Conservation (phyloP, 1,139 yeast genomes). For the Kurtzmaniella quercitrusa region DNA sequence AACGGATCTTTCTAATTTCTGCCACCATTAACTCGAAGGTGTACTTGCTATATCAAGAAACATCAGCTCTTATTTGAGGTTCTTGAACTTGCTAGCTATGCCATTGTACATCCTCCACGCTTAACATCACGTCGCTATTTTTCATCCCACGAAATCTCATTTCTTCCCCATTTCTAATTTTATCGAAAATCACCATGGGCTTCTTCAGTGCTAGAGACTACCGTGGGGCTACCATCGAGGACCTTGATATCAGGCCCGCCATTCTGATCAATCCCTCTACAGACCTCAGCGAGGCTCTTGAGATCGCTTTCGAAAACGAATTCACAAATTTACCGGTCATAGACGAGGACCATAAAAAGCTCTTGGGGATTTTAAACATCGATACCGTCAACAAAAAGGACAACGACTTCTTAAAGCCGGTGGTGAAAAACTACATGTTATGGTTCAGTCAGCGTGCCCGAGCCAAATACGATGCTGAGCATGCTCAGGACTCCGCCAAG, state of each 20-base stretch:
- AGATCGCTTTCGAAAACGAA: conserved; percentile 51
- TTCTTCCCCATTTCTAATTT: too few species aligned
- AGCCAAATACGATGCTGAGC: conserved; percentile 23
- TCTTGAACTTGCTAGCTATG: too few species aligned
- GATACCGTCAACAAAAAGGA: conserved; percentile 33
- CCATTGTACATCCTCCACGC: too few species aligned
- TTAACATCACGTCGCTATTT: too few species aligned
- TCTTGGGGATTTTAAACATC: conserved; percentile 55
- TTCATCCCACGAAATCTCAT: too few species aligned
- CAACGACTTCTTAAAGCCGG: conserved; percentile 22
- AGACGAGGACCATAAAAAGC: conserved; percentile 42
- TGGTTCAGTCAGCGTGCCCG: conserved; percentile 42
- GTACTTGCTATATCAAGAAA: too few species aligned
- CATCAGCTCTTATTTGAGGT: too few species aligned
- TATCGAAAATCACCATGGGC: conserved; percentile 3
- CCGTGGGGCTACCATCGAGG: conserved; percentile 57
- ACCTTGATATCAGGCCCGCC: conserved; percentile 59
- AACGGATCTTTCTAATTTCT: too few species aligned
- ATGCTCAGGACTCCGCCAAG: neutral
- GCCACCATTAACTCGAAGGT: too few species aligned
- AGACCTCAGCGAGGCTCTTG: conserved; percentile 43
- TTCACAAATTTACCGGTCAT: conserved; percentile 58
- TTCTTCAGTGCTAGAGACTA: conserved; percentile 25
- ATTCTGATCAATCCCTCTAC: conserved; percentile 52
- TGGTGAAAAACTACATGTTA: conserved; percentile 37